These are phyloP conservation scores for Punica granatum DNA, from an alignment of 345 rosid species.

Conservation along the genomic window DNA sequence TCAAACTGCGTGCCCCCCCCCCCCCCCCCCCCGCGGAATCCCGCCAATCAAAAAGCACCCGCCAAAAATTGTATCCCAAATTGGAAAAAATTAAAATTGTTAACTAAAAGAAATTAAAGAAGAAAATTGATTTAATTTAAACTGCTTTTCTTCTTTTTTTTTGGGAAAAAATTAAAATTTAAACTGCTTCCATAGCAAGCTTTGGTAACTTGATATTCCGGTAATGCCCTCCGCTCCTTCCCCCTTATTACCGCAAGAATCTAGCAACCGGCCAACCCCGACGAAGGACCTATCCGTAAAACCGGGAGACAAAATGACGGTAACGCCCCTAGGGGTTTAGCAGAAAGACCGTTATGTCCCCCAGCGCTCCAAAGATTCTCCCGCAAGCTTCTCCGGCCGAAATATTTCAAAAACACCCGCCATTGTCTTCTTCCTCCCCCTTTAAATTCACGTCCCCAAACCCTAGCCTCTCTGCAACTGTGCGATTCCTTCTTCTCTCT, in stretches of 20 bases:
- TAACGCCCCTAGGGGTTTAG: background rate
- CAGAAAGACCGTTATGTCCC: background rate
- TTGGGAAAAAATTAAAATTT: background rate
- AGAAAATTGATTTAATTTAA: too few relatives aligned
- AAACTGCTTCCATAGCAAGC: conserved; percentile 1
- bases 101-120: too few relatives aligned
- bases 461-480: background rate
- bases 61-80: background rate
- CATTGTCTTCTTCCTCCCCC: background rate
- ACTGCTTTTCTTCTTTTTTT: too few relatives aligned
- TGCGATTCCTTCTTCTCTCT: background rate
- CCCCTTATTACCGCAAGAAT: background rate
- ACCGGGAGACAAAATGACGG: background rate
- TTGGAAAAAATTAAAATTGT: too few relatives aligned
- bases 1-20: background rate
- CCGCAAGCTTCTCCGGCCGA: conserved; percentile 20
- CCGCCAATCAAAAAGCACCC: background rate
- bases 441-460: background rate
- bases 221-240: background rate
- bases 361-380: conserved; percentile 1
- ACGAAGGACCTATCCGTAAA: background rate
- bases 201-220: background rate
- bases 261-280: too few relatives aligned
- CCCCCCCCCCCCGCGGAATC: background rate
- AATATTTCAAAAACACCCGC: conserved; percentile 16